Base-by-base conservation (phyloP, 2,329 filamentous ascomycete genomes). In the Cercospora canescens region DNA sequence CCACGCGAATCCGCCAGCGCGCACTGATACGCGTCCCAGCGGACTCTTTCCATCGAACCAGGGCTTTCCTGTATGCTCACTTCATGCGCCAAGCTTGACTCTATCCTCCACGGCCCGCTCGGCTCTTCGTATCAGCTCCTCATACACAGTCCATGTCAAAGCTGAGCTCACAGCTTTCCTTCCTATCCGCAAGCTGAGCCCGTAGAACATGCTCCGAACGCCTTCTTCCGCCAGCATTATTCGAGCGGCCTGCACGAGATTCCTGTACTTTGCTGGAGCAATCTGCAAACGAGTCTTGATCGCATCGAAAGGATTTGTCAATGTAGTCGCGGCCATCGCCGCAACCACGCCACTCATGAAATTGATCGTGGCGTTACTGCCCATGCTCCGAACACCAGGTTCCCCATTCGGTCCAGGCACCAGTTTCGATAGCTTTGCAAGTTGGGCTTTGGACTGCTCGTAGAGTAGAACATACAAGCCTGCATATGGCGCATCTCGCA, bases 121-220 rank as follows among this genome's bases (percentile, higher is more conserved):
- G 1, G 90, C 91, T 72, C 91, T 85, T 67, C 94, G 83, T 69
- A 98, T 90, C 73, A 97, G 79, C 79, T 97, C 94, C 81, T 99
- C 95, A 76, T 99, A 99, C 45, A 97, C 85, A 9, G 94, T 98
- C 95, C 95, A 99, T 7, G 94, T 94, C 71, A 98, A 84, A n/a
- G 95, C 95, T 60, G 91, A 94, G 79, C 94, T 97, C 52, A 97
- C 80, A 5, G 93, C 94, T 79, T 99, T 99, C 72, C 95, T 86
- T 54, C 89, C 91, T 84, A 98, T 96, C 64, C 95, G 87, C 71
- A 99, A 82, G 1, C 87, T 92, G 63, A 99, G 79, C 1, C 95
- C 95, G 77, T 95, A 91, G 79, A 95, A 94, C 65, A 99, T 84
- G 67, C 91, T 91, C 62, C 90, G 85, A 21, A 91, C 72, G 0